Evolutionary conservation across 75 land plant genomes (phyloP).

Genomic region (Pinus taeda): DNA sequence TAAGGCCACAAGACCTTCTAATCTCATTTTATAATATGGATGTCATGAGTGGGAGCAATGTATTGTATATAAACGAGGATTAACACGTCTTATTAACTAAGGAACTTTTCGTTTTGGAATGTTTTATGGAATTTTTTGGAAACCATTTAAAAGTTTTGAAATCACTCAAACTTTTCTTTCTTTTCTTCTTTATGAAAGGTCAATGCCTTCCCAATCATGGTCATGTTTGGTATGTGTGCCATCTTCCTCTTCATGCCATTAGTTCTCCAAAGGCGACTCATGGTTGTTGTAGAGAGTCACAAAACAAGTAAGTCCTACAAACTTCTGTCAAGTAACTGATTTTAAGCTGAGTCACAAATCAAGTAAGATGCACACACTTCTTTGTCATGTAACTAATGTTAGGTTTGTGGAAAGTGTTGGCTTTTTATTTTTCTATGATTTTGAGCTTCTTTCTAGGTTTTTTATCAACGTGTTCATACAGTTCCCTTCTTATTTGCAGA

Average conservation of each 20-base stretch:
- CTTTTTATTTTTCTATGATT: not conserved
- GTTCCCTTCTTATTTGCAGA: slow-evolving; percentile 27
- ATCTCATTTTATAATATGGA: not conserved
- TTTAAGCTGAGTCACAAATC: not conserved
- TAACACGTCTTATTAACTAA: not conserved
- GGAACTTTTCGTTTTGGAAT: not conserved
- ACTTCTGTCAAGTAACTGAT: not conserved
- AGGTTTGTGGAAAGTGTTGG: not conserved
- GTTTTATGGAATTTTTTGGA: not conserved
- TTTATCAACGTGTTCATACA: not conserved
- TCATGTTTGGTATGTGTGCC: slow-evolving; percentile 99
- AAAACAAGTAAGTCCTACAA: slow-evolving; percentile 54
- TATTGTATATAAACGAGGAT: not conserved
- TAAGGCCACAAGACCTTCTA: slow-evolving; percentile 24
- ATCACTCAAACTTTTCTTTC: not conserved
- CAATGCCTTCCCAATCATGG: slow-evolving; percentile 85
- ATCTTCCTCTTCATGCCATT: slow-evolving; percentile 90
- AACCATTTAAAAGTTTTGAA: not conserved
- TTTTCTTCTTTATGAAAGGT: slow-evolving; percentile 53
- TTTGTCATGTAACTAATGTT: not conserved
- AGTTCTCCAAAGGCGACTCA: slow-evolving; percentile 74
- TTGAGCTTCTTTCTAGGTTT: not conserved
- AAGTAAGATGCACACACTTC: not conserved
- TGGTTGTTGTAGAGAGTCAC: slow-evolving; percentile 71
- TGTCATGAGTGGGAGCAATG: not conserved